These are phyloP conservation scores for Wickerhamiella allomyrinae DNA, from an alignment of 805 yeast species.

Conservation along the genomic window DNA sequence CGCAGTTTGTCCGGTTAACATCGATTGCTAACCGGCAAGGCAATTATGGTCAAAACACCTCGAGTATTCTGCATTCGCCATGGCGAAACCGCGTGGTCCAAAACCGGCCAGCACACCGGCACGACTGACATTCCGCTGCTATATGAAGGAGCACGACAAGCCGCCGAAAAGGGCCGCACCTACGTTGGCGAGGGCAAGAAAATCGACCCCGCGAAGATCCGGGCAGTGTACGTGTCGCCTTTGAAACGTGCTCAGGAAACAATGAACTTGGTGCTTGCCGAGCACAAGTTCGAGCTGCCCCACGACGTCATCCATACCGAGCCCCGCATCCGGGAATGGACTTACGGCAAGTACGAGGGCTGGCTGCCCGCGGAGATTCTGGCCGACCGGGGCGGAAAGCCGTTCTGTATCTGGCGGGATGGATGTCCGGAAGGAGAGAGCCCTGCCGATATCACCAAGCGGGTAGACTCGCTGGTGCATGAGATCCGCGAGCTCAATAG, in stretches of 20 bases:
- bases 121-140: conserved; percentile 71
- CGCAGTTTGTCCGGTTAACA: no score
- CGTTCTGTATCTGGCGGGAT: conserved; percentile 68
- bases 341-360: conserved; percentile 93
- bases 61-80: conserved; percentile 29
- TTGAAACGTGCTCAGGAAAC: conserved; percentile 69
- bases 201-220: conserved; percentile 49
- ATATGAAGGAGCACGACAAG: conserved; percentile 60
- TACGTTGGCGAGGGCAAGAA: conserved; percentile 47
- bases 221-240: conserved; percentile 65
- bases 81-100: conserved; percentile 89
- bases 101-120: conserved; percentile 84
- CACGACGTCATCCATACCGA: conserved; percentile 15
- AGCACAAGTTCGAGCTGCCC: conserved; percentile 27
- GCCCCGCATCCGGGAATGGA: conserved; percentile 83
- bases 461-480: conserved; percentile 59
- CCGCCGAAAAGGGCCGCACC: conserved; percentile 55
- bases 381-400: conserved; percentile 8
- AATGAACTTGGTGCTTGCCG: conserved; percentile 43
- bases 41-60: conserved; percentile 18
- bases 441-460: conserved; percentile 45
- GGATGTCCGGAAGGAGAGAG: conserved; percentile 90
- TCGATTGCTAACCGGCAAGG: no score
- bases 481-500: conserved; percentile 40
- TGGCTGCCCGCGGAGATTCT: conserved; percentile 48